A percentile compares a stretch with the other conserved stretches of the same genome.
Conservation (phyloP, 2,329 filamentous ascomycete species). For the Teratosphaeria pseudoeucalypti region DNA sequence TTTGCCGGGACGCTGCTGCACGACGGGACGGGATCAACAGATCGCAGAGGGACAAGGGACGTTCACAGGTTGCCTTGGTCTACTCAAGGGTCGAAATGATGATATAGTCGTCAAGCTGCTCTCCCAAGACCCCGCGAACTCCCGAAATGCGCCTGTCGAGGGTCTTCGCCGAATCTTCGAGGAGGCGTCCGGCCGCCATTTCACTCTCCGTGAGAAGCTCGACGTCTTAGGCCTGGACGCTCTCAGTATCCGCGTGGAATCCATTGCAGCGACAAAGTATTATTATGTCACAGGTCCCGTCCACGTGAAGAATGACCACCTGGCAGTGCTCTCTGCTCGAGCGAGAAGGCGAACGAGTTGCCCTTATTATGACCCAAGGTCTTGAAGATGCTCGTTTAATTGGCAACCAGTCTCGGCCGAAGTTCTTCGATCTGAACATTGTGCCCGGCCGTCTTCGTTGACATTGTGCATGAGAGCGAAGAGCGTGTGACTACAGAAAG, state of each 20-base stretch:
- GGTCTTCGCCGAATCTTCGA: conserved; percentile 24
- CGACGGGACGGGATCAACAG: background rate
- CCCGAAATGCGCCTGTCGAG: conserved; percentile 25
- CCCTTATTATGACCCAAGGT: conserved; percentile 71
- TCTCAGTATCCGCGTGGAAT: conserved; percentile 31
- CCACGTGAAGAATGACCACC: background rate
- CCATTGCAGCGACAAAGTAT: conserved; percentile 65
- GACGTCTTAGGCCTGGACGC: conserved; percentile 8
- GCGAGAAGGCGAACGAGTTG: conserved; percentile 76
- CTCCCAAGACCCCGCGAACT: conserved; percentile 21
- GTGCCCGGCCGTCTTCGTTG: conserved; percentile 70
- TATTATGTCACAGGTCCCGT: background rate
- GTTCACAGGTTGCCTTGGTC: conserved; percentile 20
- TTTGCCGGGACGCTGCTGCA: background rate
- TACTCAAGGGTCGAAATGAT: conserved; percentile 10
- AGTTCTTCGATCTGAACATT: conserved; percentile 81
- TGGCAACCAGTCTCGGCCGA: conserved; percentile 76
- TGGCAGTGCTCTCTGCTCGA: conserved; percentile 71
- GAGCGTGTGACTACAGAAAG: conserved; percentile 82
- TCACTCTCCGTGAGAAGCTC: conserved; percentile 17
- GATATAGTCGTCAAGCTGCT: conserved; percentile 24
- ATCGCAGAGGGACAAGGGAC: conserved; percentile 24
- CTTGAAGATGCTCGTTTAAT: conserved; percentile 78
- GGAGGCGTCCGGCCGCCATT: conserved; percentile 8
- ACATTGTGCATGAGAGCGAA: conserved; percentile 69